Evolutionary conservation across 2,329 filamentous ascomycete genomes (phyloP).

Genomic region (Aspergillus novoparasiticus): DNA sequence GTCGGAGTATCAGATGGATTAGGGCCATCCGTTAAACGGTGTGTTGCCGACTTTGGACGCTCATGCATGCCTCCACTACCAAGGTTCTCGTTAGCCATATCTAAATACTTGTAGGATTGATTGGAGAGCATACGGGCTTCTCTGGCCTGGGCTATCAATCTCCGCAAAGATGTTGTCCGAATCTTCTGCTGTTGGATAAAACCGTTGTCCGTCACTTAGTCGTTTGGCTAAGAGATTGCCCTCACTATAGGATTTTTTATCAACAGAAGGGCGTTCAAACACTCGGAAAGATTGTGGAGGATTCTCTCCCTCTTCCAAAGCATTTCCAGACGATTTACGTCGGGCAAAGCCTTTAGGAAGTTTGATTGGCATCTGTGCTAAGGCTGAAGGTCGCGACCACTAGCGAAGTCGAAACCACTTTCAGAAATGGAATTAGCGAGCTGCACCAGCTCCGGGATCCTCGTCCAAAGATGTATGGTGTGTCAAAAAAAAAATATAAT

Average conservation of each 20-base stretch:
- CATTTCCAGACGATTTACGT: slow-evolving; percentile 59
- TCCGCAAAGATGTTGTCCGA: slow-evolving; percentile 44
- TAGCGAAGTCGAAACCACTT: slow-evolving; percentile 19
- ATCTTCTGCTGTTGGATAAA: slow-evolving; percentile 39
- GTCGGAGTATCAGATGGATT: slow-evolving; percentile 42
- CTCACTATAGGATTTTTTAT: slow-evolving; percentile 48
- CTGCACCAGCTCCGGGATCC: slow-evolving; percentile 15
- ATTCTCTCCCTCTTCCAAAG: slow-evolving; percentile 50
- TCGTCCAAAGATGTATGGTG: not conserved
- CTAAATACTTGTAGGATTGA: slow-evolving; percentile 4
- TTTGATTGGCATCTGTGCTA: slow-evolving; percentile 55
- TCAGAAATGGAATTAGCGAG: slow-evolving; percentile 13
- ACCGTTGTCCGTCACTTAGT: slow-evolving; percentile 36
- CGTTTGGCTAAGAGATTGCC: slow-evolving; percentile 39
- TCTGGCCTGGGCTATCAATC: slow-evolving; percentile 35
- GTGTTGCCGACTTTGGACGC: slow-evolving; percentile 55
- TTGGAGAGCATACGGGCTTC: slow-evolving; percentile 38
- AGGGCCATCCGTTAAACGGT: slow-evolving; percentile 55
- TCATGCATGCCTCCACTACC: slow-evolving; percentile 50
- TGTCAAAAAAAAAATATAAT: not conserved
- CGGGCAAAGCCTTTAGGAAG: slow-evolving; percentile 56
- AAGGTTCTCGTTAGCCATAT: slow-evolving; percentile 36
- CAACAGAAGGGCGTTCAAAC: slow-evolving; percentile 51
- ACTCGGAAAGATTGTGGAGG: slow-evolving; percentile 55
- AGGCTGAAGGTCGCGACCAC: slow-evolving; percentile 12